These are phyloP conservation scores for Anacardium occidentale DNA, from an alignment of 345 rosid genomes.

Conservation along the genomic window DNA sequence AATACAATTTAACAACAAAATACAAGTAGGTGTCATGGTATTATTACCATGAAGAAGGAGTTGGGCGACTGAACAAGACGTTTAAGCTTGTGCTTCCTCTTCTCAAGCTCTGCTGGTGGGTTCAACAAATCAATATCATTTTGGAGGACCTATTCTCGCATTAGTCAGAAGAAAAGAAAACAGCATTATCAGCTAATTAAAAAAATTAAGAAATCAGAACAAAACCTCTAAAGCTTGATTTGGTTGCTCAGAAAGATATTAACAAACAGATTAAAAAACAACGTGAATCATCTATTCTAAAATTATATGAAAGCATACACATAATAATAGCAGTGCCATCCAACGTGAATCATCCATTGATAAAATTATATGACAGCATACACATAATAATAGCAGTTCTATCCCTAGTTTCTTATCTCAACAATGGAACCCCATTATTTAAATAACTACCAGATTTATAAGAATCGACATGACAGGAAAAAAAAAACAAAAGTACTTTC, in stretches of 20 bases:
- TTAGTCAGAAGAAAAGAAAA: neutral
- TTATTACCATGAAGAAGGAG: conserved; percentile 64
- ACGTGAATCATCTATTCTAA: neutral
- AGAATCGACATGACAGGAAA: neutral
- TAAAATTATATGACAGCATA: neutral
- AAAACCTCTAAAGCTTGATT: no score
- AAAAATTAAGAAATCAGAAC: no score
- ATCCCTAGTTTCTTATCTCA: neutral
- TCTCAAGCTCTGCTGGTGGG: conserved; percentile 80
- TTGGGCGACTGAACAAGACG: conserved; percentile 74
- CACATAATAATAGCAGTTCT: neutral
- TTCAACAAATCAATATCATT: conserved; percentile 70
- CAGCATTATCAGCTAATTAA: neutral
- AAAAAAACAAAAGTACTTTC: neutral
- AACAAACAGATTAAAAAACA: neutral
- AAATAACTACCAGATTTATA: neutral
- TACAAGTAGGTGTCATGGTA: neutral
- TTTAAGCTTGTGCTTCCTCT: conserved; percentile 84
- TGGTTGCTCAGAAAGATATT: no score
- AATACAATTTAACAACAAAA: neutral
- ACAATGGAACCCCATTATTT: neutral
- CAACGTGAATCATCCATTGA: neutral
- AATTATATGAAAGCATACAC: neutral
- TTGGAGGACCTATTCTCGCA: conserved; percentile 48
- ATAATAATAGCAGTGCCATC: neutral